Percentiles rank a stretch among this genome's conserved stretches.
Conservation (phyloP, 768 basidiomycete genomes). For the Xanthoconium stramineum region DNA sequence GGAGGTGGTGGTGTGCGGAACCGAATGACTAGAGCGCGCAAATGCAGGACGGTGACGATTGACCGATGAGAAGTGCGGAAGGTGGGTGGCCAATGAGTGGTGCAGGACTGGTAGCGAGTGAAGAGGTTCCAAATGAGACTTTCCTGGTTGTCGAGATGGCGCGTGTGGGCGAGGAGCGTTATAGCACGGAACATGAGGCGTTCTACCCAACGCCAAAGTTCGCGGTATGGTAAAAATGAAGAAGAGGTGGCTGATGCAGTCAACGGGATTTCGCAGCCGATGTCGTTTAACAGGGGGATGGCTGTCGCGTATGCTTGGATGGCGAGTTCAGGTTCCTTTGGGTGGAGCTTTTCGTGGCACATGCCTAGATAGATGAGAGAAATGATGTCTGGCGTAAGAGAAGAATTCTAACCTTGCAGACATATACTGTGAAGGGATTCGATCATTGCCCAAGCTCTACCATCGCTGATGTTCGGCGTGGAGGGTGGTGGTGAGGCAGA, state of each 20-base stretch:
- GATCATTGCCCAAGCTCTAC: constrained; percentile 66
- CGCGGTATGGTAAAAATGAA: constrained; percentile 67
- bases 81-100: constrained; percentile 69
- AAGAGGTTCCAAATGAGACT: constrained; percentile 62
- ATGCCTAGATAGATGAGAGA: constrained; percentile 51
- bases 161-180: constrained; percentile 54
- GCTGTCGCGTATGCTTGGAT: constrained; percentile 54
- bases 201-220: constrained; percentile 86
- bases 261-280: constrained; percentile 46
- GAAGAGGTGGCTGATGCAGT: constrained; percentile 21
- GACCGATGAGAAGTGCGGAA: constrained; percentile 79
- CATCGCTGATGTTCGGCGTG: constrained; percentile 59
- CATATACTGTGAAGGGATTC: constrained; percentile 77
- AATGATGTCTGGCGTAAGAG: neutral
- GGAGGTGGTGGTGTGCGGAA: constrained; percentile 28
- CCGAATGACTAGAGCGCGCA: constrained; percentile 68
- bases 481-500: constrained; percentile 40
- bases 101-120: constrained; percentile 56
- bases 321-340: constrained; percentile 46
- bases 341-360: constrained; percentile 61
- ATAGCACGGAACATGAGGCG: constrained; percentile 79
- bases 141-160: constrained; percentile 32
- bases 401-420: constrained; percentile 58
- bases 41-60: constrained; percentile 62
- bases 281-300: constrained; percentile 50